These are phyloP conservation scores for Dalbergia cultrata DNA, from an alignment of 306 rosid species.

Conservation along the genomic window DNA sequence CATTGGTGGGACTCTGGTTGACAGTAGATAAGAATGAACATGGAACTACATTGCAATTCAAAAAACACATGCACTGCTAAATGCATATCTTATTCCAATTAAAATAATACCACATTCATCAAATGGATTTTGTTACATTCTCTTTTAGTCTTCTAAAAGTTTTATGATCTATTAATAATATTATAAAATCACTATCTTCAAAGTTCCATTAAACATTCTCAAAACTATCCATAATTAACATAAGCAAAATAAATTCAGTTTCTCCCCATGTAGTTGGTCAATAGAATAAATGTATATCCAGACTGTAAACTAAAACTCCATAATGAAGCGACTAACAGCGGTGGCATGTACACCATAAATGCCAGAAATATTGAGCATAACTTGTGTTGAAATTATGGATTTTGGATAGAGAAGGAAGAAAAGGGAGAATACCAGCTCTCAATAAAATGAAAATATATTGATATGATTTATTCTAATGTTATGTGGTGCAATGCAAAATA, in stretches of 20 bases:
- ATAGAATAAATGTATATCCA: neutral
- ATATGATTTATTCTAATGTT: no score
- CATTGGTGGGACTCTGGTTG: neutral
- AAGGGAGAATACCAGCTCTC: no score
- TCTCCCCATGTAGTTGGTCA: neutral
- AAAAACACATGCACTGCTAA: neutral
- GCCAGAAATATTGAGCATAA: neutral
- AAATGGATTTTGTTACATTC: neutral
- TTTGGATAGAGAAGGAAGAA: no score
- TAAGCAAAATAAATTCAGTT: neutral
- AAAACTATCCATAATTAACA: neutral
- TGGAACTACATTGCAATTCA: neutral
- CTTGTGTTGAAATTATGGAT: neutral
- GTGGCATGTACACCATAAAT: neutral
- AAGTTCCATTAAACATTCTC: neutral
- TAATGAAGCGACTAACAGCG: neutral
- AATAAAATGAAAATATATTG: no score
- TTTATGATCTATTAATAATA: neutral
- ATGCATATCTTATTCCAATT: constrained; percentile 1
- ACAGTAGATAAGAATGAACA: neutral
- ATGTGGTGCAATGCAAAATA: no score
- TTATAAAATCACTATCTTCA: neutral
- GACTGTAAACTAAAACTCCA: neutral
- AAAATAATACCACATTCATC: neutral
- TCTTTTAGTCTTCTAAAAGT: neutral